Evolutionary conservation across 2,329 filamentous ascomycete species (phyloP).

Genomic region (Exophiala viscosa): DNA sequence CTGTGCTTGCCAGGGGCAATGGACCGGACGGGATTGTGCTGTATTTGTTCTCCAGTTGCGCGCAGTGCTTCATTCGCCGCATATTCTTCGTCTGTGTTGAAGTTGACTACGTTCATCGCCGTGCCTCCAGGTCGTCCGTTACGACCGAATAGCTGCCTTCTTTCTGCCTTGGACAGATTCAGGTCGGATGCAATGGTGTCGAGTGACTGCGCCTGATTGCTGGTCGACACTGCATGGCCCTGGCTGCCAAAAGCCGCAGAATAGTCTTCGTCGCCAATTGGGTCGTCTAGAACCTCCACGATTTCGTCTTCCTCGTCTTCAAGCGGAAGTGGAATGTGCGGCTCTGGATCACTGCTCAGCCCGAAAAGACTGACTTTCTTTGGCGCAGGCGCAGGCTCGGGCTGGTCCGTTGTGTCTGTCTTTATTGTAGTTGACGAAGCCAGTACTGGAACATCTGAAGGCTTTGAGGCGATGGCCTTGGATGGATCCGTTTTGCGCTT

Average conservation of each 20-base stretch:
- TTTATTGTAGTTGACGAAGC: not conserved
- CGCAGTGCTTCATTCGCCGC: constrained; percentile 75
- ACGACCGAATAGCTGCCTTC: constrained; percentile 82
- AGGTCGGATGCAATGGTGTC: constrained; percentile 70
- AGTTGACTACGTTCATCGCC: constrained; percentile 69
- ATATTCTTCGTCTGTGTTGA: constrained; percentile 88
- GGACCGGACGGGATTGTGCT: constrained; percentile 76
- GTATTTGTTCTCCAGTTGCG: constrained; percentile 62
- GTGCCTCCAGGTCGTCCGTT: constrained; percentile 33
- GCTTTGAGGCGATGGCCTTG: not conserved
- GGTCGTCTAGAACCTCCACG: constrained; percentile 39
- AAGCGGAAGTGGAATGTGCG: constrained; percentile 5
- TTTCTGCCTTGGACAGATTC: constrained; percentile 71
- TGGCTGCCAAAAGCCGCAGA: constrained; percentile 9
- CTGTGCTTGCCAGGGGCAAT: constrained; percentile 88
- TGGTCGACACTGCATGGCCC: constrained; percentile 10
- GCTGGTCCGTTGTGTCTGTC: not conserved
- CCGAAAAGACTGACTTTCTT: constrained; percentile 46
- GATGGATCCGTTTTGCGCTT: constrained; percentile 48
- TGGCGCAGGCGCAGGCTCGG: constrained; percentile 32
- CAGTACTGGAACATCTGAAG: not conserved
- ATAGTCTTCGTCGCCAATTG: constrained; percentile 24
- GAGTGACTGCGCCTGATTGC: constrained; percentile 52
- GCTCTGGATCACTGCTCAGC: constrained; percentile 7
- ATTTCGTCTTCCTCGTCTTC: constrained; percentile 28